phyloP scores from a whole-genome alignment of 1,139 yeast genomes.

The Pichia inconspicua region DNA sequence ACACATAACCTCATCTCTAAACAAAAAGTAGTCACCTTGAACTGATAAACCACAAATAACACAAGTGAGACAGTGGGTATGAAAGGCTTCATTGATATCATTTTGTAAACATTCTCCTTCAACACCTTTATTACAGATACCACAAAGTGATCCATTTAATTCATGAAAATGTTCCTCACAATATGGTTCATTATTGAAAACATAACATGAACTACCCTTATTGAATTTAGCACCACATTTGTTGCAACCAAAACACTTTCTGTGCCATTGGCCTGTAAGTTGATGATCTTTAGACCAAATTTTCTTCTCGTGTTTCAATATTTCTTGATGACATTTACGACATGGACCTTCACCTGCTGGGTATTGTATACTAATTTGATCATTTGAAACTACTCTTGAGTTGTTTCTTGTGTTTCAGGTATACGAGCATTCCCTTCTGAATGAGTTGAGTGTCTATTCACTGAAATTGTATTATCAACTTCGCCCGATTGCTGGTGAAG shows the following conservation, averaged over 20 bases:
- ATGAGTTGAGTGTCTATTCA: neutral
- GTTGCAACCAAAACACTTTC: conserved; percentile 71
- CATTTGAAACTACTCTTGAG: neutral
- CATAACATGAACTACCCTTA: conserved; percentile 69
- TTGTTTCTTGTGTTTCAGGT: neutral
- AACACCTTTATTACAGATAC: conserved; percentile 62
- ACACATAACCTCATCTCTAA: conserved; percentile 45
- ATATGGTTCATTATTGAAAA: conserved; percentile 67
- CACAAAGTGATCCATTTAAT: conserved; percentile 68
- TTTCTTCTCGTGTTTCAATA: conserved; percentile 37
- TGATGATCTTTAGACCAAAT: conserved; percentile 79
- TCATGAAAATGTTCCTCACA: conserved; percentile 78
- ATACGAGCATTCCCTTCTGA: neutral
- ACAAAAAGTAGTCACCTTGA: conserved; percentile 46
- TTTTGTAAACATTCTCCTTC: conserved; percentile 89
- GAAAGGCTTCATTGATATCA: conserved; percentile 61
- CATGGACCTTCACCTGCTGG: conserved; percentile 72
- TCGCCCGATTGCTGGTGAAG: neutral
- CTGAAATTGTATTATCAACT: neutral
- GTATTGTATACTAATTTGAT: conserved; percentile 20
- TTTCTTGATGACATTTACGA: conserved; percentile 47
- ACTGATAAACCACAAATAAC: conserved; percentile 42
- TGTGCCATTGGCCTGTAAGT: conserved; percentile 91
- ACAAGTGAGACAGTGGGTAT: conserved; percentile 55
- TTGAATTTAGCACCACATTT: conserved; percentile 51